Evolutionary conservation across 768 basidiomycete genomes (phyloP).

Genomic region (Lentinula sp.): DNA sequence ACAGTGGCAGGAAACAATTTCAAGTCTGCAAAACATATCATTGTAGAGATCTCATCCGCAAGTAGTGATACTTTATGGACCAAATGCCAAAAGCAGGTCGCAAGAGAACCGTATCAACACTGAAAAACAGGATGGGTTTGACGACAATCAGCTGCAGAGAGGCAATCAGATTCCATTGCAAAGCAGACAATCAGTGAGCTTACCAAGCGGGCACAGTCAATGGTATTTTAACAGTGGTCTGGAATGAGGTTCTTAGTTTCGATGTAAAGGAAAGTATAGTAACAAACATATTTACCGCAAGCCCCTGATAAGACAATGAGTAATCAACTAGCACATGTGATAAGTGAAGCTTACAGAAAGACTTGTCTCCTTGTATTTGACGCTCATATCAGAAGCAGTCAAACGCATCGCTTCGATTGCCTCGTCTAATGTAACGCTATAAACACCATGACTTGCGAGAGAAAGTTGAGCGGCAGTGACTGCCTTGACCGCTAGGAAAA

Average conservation of each 20-base stretch:
- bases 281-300: background rate
- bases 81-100: no score
- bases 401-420: slow-evolving; percentile 94
- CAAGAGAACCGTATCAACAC: no score
- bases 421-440: slow-evolving; percentile 86
- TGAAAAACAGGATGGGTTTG: no score
- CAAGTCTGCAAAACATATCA: no score
- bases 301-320: background rate
- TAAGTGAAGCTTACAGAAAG: slow-evolving; percentile 56
- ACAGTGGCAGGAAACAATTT: no score
- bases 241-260: background rate
- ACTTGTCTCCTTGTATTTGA: slow-evolving; percentile 94
- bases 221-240: slow-evolving; percentile 64
- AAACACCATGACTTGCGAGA: slow-evolving; percentile 85
- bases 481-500: slow-evolving; percentile 73
- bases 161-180: no score
- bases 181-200: slow-evolving; percentile 4
- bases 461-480: slow-evolving; percentile 92
- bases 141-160: background rate
- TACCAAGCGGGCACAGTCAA: slow-evolving; percentile 80
- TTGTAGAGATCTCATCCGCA: no score
- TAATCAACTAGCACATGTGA: background rate
- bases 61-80: no score
- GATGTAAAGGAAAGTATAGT: background rate
- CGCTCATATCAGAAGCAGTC: slow-evolving; percentile 91